Base-by-base conservation (phyloP, 1,139 yeast genomes). In the Suhomyces taliae region DNA sequence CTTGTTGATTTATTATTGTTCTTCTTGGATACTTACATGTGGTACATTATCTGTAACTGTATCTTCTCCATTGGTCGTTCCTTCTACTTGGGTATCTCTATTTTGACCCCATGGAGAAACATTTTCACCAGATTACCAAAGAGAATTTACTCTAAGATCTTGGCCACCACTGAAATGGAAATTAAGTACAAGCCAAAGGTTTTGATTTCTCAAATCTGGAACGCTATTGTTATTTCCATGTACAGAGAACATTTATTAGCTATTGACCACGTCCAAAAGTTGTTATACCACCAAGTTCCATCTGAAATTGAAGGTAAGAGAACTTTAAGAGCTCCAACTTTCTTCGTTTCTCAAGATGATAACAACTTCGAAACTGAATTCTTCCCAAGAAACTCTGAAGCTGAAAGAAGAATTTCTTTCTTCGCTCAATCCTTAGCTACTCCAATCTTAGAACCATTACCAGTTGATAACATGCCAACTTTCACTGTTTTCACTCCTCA, bases 381-480 rank as follows among this genome's bases (percentile, higher is more conserved):
- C 66, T 93, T 91, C 90, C 98, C 97, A 59, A 79, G 84, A 64
- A 83, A 91, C 70, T 90, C 97, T 43, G 99, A 93, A 72, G 99
- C 99, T 54, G 99, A 93, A 76, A 90, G 99, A 78, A 95, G 99
- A 82, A 90, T 93, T 60, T 89, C 97, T 48, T 93, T 93, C 86
- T 93, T 93, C 74, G 99, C 99, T 49, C 99, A 93, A 73, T 91
- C 98, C 26, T 79, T 93, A 71, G 95, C 99, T 45, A 93, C 98
- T 51, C 99, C 99, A 57, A 91, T 93, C 61, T 96, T 96, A 54
- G 98, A 93, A 73, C 98, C 99, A 51, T 79, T 93, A 62, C 99
- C 99, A 36, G 97, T 93, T 58, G 99, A 93, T 72, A 93, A 93
- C 77, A 93, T 93, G 99, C 99, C 99, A 53, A 93, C 98, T 10